These are phyloP conservation scores for Microcos paniculata DNA, from an alignment of 345 rosid species.

Conservation along the genomic window DNA sequence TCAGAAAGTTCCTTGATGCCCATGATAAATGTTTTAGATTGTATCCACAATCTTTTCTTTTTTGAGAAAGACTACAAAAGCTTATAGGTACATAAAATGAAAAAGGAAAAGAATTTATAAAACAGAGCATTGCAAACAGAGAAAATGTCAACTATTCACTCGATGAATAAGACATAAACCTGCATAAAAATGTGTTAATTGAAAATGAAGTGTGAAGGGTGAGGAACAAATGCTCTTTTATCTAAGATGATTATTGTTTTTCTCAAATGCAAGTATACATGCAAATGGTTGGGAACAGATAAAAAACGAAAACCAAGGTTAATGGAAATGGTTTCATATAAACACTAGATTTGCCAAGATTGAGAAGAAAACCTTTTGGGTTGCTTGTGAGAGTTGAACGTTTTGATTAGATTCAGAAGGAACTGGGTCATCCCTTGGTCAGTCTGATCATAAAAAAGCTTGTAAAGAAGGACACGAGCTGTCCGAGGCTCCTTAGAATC, in stretches of 20 bases:
- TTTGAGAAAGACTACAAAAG: neutral
- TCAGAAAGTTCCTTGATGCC: neutral
- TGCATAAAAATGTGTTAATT: neutral
- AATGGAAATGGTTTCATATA: neutral
- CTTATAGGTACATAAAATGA: neutral
- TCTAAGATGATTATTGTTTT: neutral
- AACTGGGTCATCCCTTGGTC: constrained; percentile 94
- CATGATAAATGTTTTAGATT: neutral
- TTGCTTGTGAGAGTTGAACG: constrained; percentile 78
- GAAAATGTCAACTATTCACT: neutral
- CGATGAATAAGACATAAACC: neutral
- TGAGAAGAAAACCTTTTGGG: constrained; percentile 64
- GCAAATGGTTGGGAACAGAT: neutral
- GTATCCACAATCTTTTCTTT: neutral
- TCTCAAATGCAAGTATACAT: neutral
- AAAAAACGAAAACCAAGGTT: neutral
- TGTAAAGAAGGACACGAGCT: constrained; percentile 88
- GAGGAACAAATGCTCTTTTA: neutral
- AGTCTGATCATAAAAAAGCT: constrained; percentile 92
- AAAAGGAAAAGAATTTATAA: neutral
- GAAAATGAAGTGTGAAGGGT: neutral
- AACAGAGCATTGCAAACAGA: neutral
- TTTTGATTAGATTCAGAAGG: constrained; percentile 72
- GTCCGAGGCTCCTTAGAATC: constrained; percentile 86
- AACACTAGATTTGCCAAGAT: neutral